These are phyloP conservation scores for Stephanodiscus minutulus DNA, from an alignment of 108 stramenopile species.

Conservation along the genomic window DNA sequence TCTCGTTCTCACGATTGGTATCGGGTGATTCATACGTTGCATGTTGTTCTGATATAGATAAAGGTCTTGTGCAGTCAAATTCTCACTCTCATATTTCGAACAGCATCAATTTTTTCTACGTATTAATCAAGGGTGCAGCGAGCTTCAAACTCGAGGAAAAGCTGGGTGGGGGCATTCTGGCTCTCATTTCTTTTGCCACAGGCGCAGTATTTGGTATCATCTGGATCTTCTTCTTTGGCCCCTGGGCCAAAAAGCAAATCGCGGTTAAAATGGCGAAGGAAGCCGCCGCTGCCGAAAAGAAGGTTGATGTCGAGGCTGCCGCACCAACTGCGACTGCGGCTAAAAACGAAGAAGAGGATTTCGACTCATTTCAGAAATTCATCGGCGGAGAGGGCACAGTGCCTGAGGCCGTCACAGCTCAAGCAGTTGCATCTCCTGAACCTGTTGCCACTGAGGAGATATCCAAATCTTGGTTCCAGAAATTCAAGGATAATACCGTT, in stretches of 20 bases:
- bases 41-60: too few species aligned
- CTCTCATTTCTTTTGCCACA: conserved; percentile 24
- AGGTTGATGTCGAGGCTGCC: conserved; percentile 10
- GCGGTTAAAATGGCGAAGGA: conserved; percentile 9
- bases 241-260: conserved; percentile 22
- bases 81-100: neutral
- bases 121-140: conserved; percentile 2
- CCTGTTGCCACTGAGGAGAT: neutral
- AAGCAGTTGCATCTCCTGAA: neutral
- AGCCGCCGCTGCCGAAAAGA: neutral
- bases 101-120: conserved; percentile 15
- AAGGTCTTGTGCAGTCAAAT: conserved; percentile 34
- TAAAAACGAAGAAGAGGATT: conserved; percentile 1
- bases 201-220: conserved; percentile 28
- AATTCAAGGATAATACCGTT: conserved; percentile 2
- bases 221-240: conserved; percentile 40
- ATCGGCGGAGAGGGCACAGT: neutral
- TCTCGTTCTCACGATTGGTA: conserved; percentile 43
- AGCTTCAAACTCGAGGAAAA: conserved; percentile 22
- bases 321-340: neutral
- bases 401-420: neutral
- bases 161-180: neutral
- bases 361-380: neutral
- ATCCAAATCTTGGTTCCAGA: neutral
- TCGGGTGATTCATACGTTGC: conserved; percentile 50